Base-by-base conservation (phyloP, 1,284 basidiomycete species). In the Schizophyllum commune region DNA sequence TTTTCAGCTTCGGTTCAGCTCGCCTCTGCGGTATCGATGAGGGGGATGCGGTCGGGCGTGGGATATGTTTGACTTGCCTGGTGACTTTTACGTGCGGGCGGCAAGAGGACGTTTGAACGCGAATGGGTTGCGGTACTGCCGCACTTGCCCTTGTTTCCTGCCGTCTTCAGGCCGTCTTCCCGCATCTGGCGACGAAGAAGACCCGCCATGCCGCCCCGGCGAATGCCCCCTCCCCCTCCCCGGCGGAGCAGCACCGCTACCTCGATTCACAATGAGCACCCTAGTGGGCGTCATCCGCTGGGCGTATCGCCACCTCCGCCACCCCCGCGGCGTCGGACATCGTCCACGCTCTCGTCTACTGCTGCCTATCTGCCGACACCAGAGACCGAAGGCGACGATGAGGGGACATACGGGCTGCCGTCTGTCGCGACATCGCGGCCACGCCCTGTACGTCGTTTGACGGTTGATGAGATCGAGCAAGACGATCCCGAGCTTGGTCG, bases 401-500 rank as follows among this genome's bases (percentile, higher is more conserved):
- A 47, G 39, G 3, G 17, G 17, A 47, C 39, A 17, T 17, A 13
- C 8, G 39, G 39, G 13, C 39, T 47, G 3, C 17, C 39, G 17
- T 47, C 39, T 3, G 39, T 17, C 13, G 9, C 39, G 4, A 27
- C 62, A 0, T 56, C 60, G 3, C 32, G 53, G 9, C 33, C 52
- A 2, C 60, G 58, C n/a, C 22, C 60, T 2, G 22, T 51, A n/a
- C 8, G 51, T 13, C 58, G 22, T 9, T 34, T 39, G 9, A 19
- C 56, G 6, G 15, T 55, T 3, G n/a, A 62, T n/a, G 66, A 68
- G 32, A 57, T 66, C n/a, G 56, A 59, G 3, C 57, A 62, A 53
- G 34, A 65, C 53, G 68, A 66, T 55, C 54, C 63, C 32, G 68
- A 73, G 22, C 67, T 72, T 15, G 66, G 67, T n/a, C 64, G 68